Percentiles rank a stretch among this genome's conserved stretches.
Conservation (phyloP, 2,329 filamentous ascomycete genomes). For the Ceratocystis variospora region DNA sequence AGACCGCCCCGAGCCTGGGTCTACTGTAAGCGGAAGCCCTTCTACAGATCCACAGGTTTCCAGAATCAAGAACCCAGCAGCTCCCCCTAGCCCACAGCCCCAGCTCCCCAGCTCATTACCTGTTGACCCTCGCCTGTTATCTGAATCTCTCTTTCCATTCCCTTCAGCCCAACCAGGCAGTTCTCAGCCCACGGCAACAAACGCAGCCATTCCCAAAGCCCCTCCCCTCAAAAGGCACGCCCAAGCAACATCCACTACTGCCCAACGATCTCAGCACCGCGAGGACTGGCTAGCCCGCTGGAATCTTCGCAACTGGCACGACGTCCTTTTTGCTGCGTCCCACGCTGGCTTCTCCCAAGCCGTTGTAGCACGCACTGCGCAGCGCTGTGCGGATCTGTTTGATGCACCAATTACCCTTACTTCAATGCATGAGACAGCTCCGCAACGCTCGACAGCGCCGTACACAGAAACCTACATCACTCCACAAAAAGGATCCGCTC, state of each 20-base stretch:
- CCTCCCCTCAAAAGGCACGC: background rate
- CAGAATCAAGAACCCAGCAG: background rate
- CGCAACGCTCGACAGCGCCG: background rate
- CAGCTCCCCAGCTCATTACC: background rate
- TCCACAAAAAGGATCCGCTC: background rate
- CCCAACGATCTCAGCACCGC: slow-evolving; percentile 12
- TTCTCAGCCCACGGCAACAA: background rate
- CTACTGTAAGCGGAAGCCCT: background rate
- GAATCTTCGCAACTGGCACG: slow-evolving; percentile 64
- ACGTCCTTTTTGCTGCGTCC: slow-evolving; percentile 66
- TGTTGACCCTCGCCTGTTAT: background rate
- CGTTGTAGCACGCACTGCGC: slow-evolving; percentile 54
- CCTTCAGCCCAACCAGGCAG: background rate
- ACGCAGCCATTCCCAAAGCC: background rate
- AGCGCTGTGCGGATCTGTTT: slow-evolving; percentile 65
- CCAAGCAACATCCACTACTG: background rate
- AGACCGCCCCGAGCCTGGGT: background rate
- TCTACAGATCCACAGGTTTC: background rate
- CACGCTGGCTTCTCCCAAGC: slow-evolving; percentile 53
- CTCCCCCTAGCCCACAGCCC: background rate
- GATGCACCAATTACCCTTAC: slow-evolving; percentile 54
- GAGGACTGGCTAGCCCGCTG: slow-evolving; percentile 26
- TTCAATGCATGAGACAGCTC: slow-evolving; percentile 32
- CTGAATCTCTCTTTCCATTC: background rate
- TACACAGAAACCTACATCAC: background rate